phyloP scores from a whole-genome alignment of 2,329 filamentous ascomycete genomes.

The Biscogniauxia marginata region DNA sequence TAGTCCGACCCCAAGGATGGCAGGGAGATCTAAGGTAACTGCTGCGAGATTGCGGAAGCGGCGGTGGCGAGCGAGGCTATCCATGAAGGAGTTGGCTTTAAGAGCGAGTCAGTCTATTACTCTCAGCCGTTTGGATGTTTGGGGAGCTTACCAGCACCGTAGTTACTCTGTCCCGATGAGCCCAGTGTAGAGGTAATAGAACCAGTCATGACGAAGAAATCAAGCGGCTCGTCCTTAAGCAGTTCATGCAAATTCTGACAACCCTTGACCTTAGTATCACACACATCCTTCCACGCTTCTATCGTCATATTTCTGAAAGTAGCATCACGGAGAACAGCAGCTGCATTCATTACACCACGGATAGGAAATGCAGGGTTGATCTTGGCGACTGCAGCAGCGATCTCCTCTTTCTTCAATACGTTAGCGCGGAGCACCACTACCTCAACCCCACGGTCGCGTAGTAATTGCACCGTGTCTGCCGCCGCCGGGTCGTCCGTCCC shows the following conservation, averaged over 20 bases:
- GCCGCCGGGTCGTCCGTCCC: slow-evolving; percentile 28
- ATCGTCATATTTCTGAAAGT: no score
- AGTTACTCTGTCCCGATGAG: slow-evolving; percentile 22
- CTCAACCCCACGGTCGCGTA: no score
- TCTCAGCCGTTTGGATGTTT: no score
- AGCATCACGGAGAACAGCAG: slow-evolving; percentile 24
- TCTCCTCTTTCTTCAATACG: no score
- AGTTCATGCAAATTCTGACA: slow-evolving; percentile 12
- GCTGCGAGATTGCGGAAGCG: slow-evolving; percentile 23
- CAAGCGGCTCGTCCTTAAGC: slow-evolving; percentile 9
- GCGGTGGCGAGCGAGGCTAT: slow-evolving; percentile 29
- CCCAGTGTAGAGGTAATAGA: slow-evolving; percentile 22
- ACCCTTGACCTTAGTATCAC: slow-evolving; percentile 20
- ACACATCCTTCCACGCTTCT: no score
- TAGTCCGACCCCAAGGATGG: slow-evolving; percentile 33
- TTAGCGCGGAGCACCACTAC: no score
- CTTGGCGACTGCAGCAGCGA: no score
- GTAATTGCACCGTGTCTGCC: no score
- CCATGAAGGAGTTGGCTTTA: slow-evolving; percentile 36
- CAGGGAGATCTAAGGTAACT: slow-evolving; percentile 20
- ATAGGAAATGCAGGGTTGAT: slow-evolving; percentile 19
- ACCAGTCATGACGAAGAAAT: slow-evolving; percentile 28
- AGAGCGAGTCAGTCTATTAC: no score
- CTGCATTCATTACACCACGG: slow-evolving; percentile 26
- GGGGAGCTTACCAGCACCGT: no score